A percentile compares a stretch with the other conserved stretches of the same genome.
Evolutionary conservation across 2,329 filamentous ascomycete genomes (phyloP).

Genomic region (Aspergillus ochraceus): DNA sequence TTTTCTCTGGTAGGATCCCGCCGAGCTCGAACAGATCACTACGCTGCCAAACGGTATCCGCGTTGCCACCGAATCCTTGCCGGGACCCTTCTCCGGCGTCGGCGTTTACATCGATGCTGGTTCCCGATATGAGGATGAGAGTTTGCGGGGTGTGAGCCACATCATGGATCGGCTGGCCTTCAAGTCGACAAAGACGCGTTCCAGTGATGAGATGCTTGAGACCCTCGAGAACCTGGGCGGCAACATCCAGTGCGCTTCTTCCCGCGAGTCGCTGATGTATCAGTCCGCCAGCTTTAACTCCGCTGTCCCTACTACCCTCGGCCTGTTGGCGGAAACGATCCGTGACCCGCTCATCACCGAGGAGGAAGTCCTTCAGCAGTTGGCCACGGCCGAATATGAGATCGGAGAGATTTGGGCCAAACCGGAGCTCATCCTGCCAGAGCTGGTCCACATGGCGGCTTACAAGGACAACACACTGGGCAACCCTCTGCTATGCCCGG

Average conservation of each 20-base stretch:
- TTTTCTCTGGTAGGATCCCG: conserved; percentile 63
- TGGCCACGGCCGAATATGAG: conserved; percentile 91
- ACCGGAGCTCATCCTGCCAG: conserved; percentile 91
- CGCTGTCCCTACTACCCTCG: conserved; percentile 78
- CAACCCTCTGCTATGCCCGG: conserved; percentile 87
- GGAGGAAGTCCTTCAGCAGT: conserved; percentile 80
- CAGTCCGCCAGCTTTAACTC: conserved; percentile 97
- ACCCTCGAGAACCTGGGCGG: conserved; percentile 84
- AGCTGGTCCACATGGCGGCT: conserved; percentile 91
- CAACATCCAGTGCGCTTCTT: conserved; percentile 95
- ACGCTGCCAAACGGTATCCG: conserved; percentile 89
- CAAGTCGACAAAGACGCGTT: conserved; percentile 74
- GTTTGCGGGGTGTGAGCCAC: conserved; percentile 85
- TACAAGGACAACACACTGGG: conserved; percentile 96
- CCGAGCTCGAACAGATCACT: conserved; percentile 83
- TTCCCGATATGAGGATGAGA: conserved; percentile 86
- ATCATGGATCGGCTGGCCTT: conserved; percentile 95
- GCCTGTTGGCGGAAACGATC: conserved; percentile 88
- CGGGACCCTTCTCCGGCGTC: conserved; percentile 90
- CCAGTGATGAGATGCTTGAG: conserved; percentile 83
- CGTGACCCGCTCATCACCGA: conserved; percentile 81
- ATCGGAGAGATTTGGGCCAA: conserved; percentile 97
- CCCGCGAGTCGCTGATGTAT: conserved; percentile 96
- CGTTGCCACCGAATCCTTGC: conserved; percentile 90
- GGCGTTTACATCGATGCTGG: conserved; percentile 96